Conservation (phyloP, 2,329 filamentous ascomycete genomes). For the Botrytis aclada region DNA sequence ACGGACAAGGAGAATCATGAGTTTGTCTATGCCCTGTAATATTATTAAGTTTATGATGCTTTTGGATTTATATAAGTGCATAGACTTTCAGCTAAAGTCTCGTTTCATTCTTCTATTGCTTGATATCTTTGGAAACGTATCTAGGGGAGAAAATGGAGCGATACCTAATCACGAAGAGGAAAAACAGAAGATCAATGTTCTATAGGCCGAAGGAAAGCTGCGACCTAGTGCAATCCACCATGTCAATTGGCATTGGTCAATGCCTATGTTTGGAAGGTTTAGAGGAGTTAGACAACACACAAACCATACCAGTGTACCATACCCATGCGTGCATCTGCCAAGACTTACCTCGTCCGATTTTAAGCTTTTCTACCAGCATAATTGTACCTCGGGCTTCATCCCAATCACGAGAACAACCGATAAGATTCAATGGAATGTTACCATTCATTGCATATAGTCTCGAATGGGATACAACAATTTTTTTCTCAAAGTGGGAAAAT, state of each 20-base stretch:
- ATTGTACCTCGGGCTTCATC: not conserved
- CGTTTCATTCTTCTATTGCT: not conserved
- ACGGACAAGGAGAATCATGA: conserved; percentile 37
- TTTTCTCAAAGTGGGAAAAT: not conserved
- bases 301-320: not conserved
- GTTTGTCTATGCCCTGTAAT: conserved; percentile 37
- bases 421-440: not conserved
- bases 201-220: not conserved
- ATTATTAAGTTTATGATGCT: not conserved
- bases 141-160: not conserved
- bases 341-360: not conserved
- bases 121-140: no score
- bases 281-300: not conserved
- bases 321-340: not conserved
- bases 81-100: not conserved
- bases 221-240: not conserved
- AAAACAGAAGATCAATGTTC: not conserved
- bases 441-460: not conserved
- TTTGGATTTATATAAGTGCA: not conserved
- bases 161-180: not conserved
- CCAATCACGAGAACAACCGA: not conserved
- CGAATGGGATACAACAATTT: not conserved
- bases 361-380: not conserved
- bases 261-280: not conserved
- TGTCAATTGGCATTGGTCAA: not conserved